phyloP scores from a whole-genome alignment of 2,329 filamentous ascomycete genomes.

The Ophiostoma sp. region DNA sequence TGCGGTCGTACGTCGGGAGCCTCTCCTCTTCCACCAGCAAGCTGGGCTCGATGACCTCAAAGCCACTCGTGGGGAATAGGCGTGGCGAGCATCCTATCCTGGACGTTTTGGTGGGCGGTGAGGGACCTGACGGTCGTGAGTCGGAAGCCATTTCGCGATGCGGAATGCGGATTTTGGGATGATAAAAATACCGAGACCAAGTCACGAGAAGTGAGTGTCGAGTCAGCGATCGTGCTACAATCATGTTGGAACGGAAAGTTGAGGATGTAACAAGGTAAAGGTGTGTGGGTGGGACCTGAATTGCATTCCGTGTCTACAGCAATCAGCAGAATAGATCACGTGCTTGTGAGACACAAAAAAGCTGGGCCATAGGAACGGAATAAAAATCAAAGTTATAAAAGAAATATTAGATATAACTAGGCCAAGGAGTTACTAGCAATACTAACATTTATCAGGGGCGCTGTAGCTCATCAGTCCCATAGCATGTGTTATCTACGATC shows the following conservation, averaged over 20 bases:
- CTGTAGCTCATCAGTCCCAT: too few relatives aligned
- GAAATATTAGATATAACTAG: too few relatives aligned
- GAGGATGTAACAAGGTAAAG: neutral
- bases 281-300: too few relatives aligned
- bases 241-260: neutral
- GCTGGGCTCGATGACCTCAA: neutral
- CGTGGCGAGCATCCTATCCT: neutral
- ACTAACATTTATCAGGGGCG: too few relatives aligned
- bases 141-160: neutral
- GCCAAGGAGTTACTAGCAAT: too few relatives aligned
- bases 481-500: too few relatives aligned
- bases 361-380: too few relatives aligned
- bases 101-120: neutral
- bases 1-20: constrained; percentile 1
- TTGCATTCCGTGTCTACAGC: too few relatives aligned
- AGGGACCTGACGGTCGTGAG: neutral
- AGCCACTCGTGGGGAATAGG: neutral
- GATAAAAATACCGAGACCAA: neutral
- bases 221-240: neutral
- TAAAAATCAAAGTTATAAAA: too few relatives aligned
- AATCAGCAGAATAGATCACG: too few relatives aligned
- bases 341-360: too few relatives aligned
- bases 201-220: neutral
- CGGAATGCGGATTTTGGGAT: neutral
- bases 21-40: neutral